These are phyloP conservation scores for Teunomyces atbi DNA, from an alignment of 805 yeast species.

Conservation along the genomic window DNA sequence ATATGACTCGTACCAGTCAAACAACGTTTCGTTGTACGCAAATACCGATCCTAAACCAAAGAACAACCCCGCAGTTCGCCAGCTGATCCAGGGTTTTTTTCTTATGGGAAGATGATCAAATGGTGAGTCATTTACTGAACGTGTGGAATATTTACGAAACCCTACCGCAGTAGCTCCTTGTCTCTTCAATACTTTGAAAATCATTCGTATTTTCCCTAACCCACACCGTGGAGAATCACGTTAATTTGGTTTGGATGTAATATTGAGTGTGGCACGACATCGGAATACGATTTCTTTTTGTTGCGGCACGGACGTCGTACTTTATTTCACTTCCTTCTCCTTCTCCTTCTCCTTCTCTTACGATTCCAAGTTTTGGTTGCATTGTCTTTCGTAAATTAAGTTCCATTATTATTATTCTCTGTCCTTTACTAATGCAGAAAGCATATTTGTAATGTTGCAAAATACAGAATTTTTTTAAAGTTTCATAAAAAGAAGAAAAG, in stretches of 20 bases:
- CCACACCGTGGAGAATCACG: no score
- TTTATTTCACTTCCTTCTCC: background rate
- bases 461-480: background rate
- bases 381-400: background rate
- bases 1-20: slow-evolving; percentile 28
- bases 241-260: no score
- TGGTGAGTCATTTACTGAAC: slow-evolving; percentile 31
- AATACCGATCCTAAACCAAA: slow-evolving; percentile 31
- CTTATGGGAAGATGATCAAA: slow-evolving; percentile 26
- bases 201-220: no score
- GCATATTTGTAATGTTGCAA: background rate
- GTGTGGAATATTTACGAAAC: slow-evolving; percentile 10
- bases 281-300: no score
- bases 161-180: background rate
- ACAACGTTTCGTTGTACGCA: slow-evolving; percentile 32
- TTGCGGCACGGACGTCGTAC: background rate
- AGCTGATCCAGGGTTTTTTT: slow-evolving; percentile 26
- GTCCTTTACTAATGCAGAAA: background rate
- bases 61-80: slow-evolving; percentile 29
- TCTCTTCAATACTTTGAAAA: background rate
- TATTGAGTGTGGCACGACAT: no score
- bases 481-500: background rate
- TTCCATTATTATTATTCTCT: background rate
- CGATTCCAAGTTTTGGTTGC: no score
- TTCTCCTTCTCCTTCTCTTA: background rate